Evolutionary conservation across 176 grass and related monocot species (phyloP).

Genomic region (Oryza longistaminata): DNA sequence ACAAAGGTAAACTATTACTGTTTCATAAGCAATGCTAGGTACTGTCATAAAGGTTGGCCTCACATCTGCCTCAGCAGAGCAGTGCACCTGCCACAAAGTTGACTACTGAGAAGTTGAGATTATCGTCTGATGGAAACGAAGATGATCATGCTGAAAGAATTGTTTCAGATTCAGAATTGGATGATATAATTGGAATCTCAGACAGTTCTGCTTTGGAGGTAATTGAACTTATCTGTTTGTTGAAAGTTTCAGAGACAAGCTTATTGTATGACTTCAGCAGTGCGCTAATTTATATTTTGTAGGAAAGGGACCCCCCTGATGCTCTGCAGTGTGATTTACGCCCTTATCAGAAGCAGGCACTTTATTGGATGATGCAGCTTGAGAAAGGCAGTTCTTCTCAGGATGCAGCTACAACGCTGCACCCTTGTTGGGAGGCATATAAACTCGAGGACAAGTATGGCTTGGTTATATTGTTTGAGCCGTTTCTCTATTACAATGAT

Average conservation of each 20-base stretch:
- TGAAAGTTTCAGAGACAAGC: slow-evolving; percentile 15
- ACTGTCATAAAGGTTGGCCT: slow-evolving; percentile 38
- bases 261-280: slow-evolving; percentile 14
- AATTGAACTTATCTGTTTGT: slow-evolving; percentile 26
- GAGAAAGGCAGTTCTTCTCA: slow-evolving; percentile 74
- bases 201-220: slow-evolving; percentile 75
- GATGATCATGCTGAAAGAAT: slow-evolving; percentile 48
- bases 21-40: slow-evolving; percentile 23
- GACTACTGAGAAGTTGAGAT: slow-evolving; percentile 61
- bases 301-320: slow-evolving; percentile 75
- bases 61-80: slow-evolving; percentile 51
- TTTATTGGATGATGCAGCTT: slow-evolving; percentile 91
- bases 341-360: slow-evolving; percentile 94
- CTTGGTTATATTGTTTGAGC: slow-evolving; percentile 14
- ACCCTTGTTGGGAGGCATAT: slow-evolving; percentile 96
- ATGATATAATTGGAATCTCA: slow-evolving; percentile 80
- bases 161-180: slow-evolving; percentile 83
- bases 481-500: slow-evolving; percentile 13
- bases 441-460: slow-evolving; percentile 77
- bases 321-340: slow-evolving; percentile 76
- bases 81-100: slow-evolving; percentile 39
- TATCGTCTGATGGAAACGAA: slow-evolving; percentile 56
- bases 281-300: slow-evolving; percentile 19
- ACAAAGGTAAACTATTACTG: slow-evolving; percentile 56
- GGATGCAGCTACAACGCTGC: slow-evolving; percentile 78